A percentile compares a stretch with the other conserved stretches of the same genome.
These are phyloP conservation scores for Pseudopithomyces maydicus DNA, from an alignment of 2,329 filamentous ascomycete species.

Conservation along the genomic window DNA sequence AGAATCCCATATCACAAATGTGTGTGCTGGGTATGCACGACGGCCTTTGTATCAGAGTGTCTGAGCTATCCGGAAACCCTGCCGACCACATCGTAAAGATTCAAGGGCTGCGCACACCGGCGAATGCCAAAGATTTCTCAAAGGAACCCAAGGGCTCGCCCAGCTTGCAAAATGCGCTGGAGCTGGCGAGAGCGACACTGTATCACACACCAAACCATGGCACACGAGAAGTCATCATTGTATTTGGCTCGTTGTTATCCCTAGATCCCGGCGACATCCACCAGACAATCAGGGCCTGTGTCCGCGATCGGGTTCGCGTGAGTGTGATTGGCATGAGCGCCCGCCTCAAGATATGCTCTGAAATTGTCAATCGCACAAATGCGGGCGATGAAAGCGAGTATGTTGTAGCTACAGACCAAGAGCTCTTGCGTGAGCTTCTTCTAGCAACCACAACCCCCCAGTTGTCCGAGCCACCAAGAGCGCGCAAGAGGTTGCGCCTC, in stretches of 20 bases:
- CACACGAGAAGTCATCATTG: conserved; percentile 87
- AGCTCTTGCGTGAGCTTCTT: conserved; percentile 87
- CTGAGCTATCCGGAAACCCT: conserved; percentile 89
- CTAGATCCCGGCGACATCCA: conserved; percentile 96
- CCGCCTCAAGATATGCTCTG: conserved; percentile 88
- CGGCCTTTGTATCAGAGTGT: conserved; percentile 82
- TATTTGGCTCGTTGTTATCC: conserved; percentile 88
- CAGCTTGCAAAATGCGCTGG: conserved; percentile 85
- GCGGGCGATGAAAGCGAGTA: conserved; percentile 77
- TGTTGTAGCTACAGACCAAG: conserved; percentile 82
- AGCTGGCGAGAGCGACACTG: conserved; percentile 91
- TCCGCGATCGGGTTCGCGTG: conserved; percentile 83
- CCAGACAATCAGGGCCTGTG: conserved; percentile 79
- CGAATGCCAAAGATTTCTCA: conserved; percentile 73
- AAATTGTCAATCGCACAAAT: conserved; percentile 88
- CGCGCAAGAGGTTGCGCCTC: conserved; percentile 33
- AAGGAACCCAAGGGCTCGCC: conserved; percentile 57
- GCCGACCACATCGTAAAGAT: conserved; percentile 83
- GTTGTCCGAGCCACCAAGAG: conserved; percentile 67
- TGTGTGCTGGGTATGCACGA: conserved; percentile 93
- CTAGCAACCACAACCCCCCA: conserved; percentile 89
- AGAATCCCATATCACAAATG: conserved; percentile 96
- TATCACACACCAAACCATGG: conserved; percentile 93
- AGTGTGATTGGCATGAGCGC: conserved; percentile 89
- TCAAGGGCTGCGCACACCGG: conserved; percentile 64